Conservation (phyloP, 1,284 basidiomycete species). For the Cryptococcus sp. region DNA sequence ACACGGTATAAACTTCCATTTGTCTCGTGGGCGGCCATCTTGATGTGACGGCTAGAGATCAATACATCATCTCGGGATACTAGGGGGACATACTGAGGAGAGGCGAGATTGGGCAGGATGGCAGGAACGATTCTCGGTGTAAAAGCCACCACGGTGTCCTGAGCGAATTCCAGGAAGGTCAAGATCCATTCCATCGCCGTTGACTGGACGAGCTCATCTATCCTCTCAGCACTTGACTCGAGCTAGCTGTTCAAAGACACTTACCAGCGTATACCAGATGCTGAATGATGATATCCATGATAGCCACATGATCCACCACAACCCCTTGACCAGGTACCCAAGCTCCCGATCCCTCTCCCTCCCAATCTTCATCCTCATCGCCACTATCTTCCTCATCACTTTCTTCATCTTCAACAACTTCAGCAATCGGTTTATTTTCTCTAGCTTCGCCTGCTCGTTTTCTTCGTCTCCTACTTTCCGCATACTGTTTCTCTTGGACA, state of each 20-base stretch:
- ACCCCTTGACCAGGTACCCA: conserved; percentile 95
- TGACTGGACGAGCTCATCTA: conserved; percentile 85
- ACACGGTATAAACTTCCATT: conserved; percentile 81
- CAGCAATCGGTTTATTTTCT: conserved; percentile 43
- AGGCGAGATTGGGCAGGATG: conserved; percentile 89
- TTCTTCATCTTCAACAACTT: conserved; percentile 15
- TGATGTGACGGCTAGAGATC: conserved; percentile 63
- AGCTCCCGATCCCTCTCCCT: conserved; percentile 51
- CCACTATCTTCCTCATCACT: conserved; percentile 30
- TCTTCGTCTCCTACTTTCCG: conserved; percentile 15
- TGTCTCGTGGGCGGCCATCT: conserved; percentile 76
- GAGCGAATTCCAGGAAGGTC: conserved; percentile 81
- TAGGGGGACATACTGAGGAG: conserved; percentile 26
- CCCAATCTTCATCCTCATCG: conserved; percentile 45
- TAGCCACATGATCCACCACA: conserved; percentile 81
- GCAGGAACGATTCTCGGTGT: conserved; percentile 88
- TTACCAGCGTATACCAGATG: conserved; percentile 80
- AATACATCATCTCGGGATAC: conserved; percentile 1
- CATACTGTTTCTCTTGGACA: conserved; percentile 55
- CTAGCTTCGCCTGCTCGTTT: conserved; percentile 18
- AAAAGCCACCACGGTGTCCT: conserved; percentile 89
- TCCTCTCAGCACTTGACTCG: neutral
- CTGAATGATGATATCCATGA: conserved; percentile 90
- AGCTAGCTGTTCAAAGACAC: conserved; percentile 33
- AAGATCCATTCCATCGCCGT: conserved; percentile 87